Conservation (phyloP, 2,329 filamentous ascomycete species). For the Helicocarpus griseus region DNA sequence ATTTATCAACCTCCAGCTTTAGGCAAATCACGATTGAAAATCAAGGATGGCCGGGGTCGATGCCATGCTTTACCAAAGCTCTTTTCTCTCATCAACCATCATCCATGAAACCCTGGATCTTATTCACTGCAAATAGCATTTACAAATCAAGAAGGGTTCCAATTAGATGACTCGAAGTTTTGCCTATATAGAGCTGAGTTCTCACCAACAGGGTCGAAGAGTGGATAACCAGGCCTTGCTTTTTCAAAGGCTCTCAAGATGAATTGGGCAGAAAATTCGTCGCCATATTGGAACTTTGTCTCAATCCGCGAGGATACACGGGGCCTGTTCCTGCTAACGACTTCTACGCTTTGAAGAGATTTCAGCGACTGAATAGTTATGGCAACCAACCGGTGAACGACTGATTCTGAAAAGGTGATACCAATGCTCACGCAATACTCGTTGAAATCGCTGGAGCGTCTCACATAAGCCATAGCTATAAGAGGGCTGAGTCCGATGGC, state of each 20-base stretch:
- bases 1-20: no score
- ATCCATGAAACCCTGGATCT: no score
- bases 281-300: neutral
- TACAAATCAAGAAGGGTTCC: neutral
- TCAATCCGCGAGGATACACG: neutral
- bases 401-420: neutral
- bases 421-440: neutral
- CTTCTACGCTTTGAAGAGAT: neutral
- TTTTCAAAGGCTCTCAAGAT: neutral
- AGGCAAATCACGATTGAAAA: no score
- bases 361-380: neutral
- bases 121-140: neutral
- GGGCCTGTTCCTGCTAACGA: neutral
- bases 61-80: no score
- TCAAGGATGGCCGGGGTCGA: no score
- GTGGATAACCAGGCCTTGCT: no score
- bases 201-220: neutral
- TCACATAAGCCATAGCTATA: conserved; percentile 35
- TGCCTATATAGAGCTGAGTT: neutral
- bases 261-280: neutral
- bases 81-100: no score
- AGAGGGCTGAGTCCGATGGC: conserved; percentile 32
- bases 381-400: neutral
- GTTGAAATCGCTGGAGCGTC: neutral
- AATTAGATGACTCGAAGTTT: neutral